A percentile compares a stretch with the other conserved stretches of the same genome.
These are phyloP conservation scores for Phytophthora rubi DNA, from an alignment of 352 stramenopile species.

Conservation along the genomic window DNA sequence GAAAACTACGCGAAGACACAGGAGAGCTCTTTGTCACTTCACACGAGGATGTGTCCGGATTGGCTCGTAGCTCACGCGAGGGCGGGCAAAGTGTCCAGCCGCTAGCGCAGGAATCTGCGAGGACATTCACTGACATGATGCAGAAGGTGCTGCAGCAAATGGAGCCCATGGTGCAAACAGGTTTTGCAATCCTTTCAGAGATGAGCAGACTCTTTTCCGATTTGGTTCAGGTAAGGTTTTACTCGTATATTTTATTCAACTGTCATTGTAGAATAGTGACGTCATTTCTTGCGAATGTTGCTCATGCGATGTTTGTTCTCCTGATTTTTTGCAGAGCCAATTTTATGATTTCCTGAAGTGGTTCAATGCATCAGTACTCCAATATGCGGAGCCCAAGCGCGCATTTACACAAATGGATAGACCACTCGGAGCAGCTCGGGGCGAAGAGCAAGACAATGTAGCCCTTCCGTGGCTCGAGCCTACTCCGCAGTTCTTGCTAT, in stretches of 20 bases:
- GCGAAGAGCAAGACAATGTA: slow-evolving; percentile 40
- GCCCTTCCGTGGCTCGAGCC: slow-evolving; percentile 62
- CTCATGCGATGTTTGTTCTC: not conserved
- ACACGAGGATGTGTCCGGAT: slow-evolving; percentile 53
- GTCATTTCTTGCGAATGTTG: slow-evolving; percentile 2
- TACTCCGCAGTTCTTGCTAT: slow-evolving; percentile 73
- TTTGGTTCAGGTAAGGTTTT: slow-evolving; percentile 65
- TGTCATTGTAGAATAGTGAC: not conserved
- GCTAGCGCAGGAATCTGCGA: slow-evolving; percentile 61
- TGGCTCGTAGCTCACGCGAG: slow-evolving; percentile 41
- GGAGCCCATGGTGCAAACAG: slow-evolving; percentile 77
- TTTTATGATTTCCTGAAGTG: slow-evolving; percentile 87
- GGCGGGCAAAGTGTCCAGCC: slow-evolving; percentile 55
- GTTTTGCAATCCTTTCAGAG: slow-evolving; percentile 66
- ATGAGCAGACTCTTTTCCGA: slow-evolving; percentile 80
- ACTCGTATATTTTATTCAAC: not conserved
- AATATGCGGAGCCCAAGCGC: slow-evolving; percentile 77
- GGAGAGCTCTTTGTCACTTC: slow-evolving; percentile 61
- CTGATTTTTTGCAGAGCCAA: slow-evolving; percentile 43
- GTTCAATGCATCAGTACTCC: slow-evolving; percentile 70
- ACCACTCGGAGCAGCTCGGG: not conserved
- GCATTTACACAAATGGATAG: slow-evolving; percentile 39
- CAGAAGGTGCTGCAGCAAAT: slow-evolving; percentile 82
- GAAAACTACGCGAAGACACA: slow-evolving; percentile 62
- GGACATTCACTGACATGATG: slow-evolving; percentile 73